Percentiles rank a stretch among this genome's conserved stretches.
Conservation (phyloP, 148 eudicot species). For the Fallopia convolvulus region DNA sequence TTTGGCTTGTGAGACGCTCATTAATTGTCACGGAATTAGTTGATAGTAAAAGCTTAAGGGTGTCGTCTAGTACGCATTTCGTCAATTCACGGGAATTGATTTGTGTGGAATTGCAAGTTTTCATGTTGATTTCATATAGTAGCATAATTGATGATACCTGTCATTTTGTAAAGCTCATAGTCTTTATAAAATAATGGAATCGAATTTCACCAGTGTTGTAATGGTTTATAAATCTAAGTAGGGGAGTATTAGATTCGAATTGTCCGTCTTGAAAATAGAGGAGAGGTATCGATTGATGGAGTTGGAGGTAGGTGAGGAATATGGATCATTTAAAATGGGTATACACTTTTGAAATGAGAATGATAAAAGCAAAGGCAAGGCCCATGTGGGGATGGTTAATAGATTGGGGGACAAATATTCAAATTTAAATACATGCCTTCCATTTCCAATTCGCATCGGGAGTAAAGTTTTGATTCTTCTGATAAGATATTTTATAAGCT, state of each 20-base stretch:
- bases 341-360: background rate
- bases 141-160: background rate
- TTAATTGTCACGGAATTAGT: background rate
- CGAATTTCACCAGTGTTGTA: background rate
- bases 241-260: background rate
- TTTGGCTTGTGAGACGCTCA: background rate
- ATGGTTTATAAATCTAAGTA: background rate
- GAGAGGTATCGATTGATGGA: background rate
- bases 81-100: background rate
- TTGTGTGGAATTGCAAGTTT: background rate
- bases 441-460: background rate
- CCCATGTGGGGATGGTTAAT: conserved; percentile 5
- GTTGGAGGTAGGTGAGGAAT: conserved; percentile 4
- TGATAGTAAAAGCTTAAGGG: background rate
- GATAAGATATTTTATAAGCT: background rate
- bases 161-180: background rate
- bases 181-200: background rate
- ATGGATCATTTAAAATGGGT: background rate
- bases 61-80: background rate
- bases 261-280: background rate
- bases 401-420: background rate
- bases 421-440: background rate
- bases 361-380: background rate
- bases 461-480: background rate
- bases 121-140: background rate